Evolutionary conservation across 257 asterid genomes (phyloP).

Genomic region (Rehmannia glutinosa): DNA sequence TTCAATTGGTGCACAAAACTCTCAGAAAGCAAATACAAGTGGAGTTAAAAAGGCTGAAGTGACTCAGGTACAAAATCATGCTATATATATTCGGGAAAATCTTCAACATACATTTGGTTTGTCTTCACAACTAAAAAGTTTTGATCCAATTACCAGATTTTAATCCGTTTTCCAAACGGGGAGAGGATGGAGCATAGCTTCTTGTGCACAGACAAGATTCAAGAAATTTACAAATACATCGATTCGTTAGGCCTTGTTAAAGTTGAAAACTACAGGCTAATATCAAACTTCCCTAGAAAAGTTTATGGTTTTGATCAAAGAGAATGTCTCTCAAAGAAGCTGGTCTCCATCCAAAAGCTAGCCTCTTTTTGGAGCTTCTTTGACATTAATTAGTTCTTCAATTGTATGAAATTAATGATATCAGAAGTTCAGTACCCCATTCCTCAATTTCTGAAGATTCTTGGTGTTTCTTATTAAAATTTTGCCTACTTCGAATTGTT

Average conservation of each 20-base stretch:
- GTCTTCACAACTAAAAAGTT: neutral
- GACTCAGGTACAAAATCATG: conserved; percentile 46
- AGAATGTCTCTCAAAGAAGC: conserved; percentile 52
- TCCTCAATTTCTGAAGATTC: too few species aligned
- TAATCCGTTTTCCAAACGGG: conserved; percentile 84
- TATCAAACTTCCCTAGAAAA: conserved; percentile 77
- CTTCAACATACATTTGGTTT: neutral
- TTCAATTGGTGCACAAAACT: conserved; percentile 17
- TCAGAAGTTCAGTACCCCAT: too few species aligned
- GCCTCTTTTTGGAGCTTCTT: conserved; percentile 71
- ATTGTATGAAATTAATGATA: neutral
- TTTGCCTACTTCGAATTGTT: neutral
- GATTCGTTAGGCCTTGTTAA: conserved; percentile 53
- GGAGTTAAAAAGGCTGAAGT: conserved; percentile 41
- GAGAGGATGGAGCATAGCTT: conserved; percentile 77
- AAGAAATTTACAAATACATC: conserved; percentile 48
- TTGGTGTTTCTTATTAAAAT: neutral
- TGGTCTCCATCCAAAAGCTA: conserved; percentile 82
- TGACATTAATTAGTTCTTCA: conserved; percentile 15
- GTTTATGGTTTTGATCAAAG: conserved; percentile 65
- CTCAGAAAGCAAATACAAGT: conserved; percentile 20
- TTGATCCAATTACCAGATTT: conserved; percentile 33
- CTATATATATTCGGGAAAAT: neutral
- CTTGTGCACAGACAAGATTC: conserved; percentile 54
- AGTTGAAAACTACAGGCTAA: conserved; percentile 53